A percentile compares a stretch with the other conserved stretches of the same genome.
Conservation (phyloP, 208 protist species). For the Crithidia expoeki region DNA sequence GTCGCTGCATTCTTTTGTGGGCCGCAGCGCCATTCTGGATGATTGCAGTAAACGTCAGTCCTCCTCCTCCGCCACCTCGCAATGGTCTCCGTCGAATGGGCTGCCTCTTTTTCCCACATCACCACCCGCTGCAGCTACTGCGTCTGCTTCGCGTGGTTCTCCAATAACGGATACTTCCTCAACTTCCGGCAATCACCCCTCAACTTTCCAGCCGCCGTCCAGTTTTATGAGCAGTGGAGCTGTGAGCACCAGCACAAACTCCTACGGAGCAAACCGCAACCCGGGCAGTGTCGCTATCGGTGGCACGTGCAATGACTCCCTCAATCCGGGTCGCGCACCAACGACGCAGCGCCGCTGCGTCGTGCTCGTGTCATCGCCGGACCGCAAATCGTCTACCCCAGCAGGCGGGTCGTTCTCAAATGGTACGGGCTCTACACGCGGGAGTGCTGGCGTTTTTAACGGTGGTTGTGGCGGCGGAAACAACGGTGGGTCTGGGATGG, state of each 20-base stretch:
- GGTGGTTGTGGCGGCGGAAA: neutral
- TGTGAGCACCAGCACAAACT: neutral
- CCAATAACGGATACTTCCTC: neutral
- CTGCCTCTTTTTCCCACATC: constrained; percentile 3
- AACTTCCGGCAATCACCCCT: neutral
- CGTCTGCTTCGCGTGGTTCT: neutral
- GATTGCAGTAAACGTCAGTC: constrained; percentile 48
- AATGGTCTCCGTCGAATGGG: constrained; percentile 3
- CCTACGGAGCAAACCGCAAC: neutral
- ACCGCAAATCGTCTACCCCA: constrained; percentile 10
- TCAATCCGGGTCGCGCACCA: constrained; percentile 1
- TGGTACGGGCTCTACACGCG: neutral
- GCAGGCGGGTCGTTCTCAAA: neutral
- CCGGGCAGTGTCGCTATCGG: neutral
- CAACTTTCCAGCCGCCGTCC: neutral
- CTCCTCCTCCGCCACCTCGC: constrained; percentile 12
- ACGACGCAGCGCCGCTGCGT: constrained; percentile 24
- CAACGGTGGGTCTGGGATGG: neutral
- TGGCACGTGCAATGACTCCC: neutral
- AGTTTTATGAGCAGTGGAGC: neutral
- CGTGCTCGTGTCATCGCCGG: constrained; percentile 21
- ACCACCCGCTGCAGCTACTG: neutral
- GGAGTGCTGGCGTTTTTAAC: neutral
- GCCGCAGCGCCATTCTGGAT: constrained; percentile 62
- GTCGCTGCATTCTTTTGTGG: constrained; percentile 56